These are phyloP conservation scores for Thermothielavioides terrestris DNA, from an alignment of 495 filamentous ascomycete genomes.

Conservation along the genomic window DNA sequence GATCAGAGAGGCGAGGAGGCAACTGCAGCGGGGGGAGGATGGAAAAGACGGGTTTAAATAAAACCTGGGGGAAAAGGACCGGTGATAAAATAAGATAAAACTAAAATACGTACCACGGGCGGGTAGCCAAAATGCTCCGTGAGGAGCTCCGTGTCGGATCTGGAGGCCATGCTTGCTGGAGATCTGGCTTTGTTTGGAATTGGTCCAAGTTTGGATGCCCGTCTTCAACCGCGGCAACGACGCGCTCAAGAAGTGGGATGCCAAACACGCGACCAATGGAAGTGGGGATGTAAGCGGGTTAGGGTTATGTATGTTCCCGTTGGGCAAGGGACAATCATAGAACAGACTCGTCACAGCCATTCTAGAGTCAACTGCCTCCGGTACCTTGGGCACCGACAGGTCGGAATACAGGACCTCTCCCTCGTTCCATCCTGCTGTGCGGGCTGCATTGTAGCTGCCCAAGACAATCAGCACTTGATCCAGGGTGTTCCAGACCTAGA, in stretches of 20 bases:
- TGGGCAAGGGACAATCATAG: neutral
- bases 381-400: too few relatives aligned
- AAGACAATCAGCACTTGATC: too few relatives aligned
- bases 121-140: conserved; percentile 96
- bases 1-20: too few relatives aligned
- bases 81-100: conserved; percentile 2
- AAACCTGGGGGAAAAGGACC: neutral
- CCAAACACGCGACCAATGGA: neutral
- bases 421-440: too few relatives aligned
- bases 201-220: too few relatives aligned
- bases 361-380: too few relatives aligned
- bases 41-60: neutral
- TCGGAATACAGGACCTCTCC: too few relatives aligned
- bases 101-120: conserved; percentile 77
- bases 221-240: neutral
- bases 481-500: too few relatives aligned
- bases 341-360: neutral
- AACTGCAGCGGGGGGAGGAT: too few relatives aligned
- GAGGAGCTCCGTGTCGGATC: conserved; percentile 62
- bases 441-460: too few relatives aligned
- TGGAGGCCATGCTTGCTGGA: conserved; percentile 43
- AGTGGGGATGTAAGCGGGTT: neutral
- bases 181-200: too few relatives aligned
- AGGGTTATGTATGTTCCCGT: conserved; percentile 6
- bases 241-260: neutral